Base-by-base conservation (phyloP, 805 yeast species). In the Kodamaea laetipori region DNA sequence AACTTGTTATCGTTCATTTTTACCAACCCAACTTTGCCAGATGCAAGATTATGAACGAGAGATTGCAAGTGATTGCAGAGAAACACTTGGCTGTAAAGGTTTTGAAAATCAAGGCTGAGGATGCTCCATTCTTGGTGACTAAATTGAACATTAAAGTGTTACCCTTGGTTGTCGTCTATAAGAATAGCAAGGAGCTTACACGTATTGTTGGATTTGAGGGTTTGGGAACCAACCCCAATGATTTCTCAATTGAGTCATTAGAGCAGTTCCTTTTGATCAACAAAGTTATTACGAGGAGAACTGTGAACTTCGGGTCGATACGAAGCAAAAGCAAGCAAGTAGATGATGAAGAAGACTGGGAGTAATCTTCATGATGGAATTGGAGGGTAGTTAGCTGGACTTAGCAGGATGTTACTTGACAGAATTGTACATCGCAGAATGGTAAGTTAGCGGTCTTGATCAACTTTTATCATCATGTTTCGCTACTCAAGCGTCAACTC, bases 71-170 rank as follows among this genome's bases (percentile, higher is more conserved):
- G 46, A 45, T 87, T 6, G 80, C 92, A 1, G 72, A 71, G 45
- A 78, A 75, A 49, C 86, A 87, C 61, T 55, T 83, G 37, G 65
- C 68, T 2, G 69, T 86, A 1, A 71, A 69, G 44, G 78, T 84
- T 46, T 60, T 75, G 15, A 70, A 76, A 36, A 74, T 85, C 3
- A 69, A 74, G 43, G 96, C 86, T 0, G 76, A 70, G 26, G 65
- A 75, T 28, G 85, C 90, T 1, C 90, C 95, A 3, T 88, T 88
- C 55, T 65, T 89, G 35, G 88, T 81, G 4, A 64, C 79, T 2
- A 81, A 79, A 55, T 70, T 89, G 30, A 66, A 70, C 2, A 72
- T 89, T 39, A 78, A 83, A 56, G 81, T 84, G 8, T 67, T 88
- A 4, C 96, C 96, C 0, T 82, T 81, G 50, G 81, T 87, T 2